Evolutionary conservation across 495 filamentous ascomycete species (phyloP), one percentile per base, ranked within the genome.

Genomic region (Echria macrotheca): DNA sequence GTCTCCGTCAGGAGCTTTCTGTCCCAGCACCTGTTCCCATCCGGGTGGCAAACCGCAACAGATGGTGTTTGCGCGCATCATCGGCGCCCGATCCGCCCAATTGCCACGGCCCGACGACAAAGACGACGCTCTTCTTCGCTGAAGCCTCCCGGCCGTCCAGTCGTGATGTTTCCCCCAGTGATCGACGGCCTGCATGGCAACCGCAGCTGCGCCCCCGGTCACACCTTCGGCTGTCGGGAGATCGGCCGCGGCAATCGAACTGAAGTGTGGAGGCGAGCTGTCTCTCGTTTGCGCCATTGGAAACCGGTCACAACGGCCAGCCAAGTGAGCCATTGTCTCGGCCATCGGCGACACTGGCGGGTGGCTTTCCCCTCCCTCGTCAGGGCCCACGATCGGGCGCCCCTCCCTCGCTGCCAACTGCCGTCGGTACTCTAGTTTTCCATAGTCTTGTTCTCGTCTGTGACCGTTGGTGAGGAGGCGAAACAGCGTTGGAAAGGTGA

Each of bases 331-430:
- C 5, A 14, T 12, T 57, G 54, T 57, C 54, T 57, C 54, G 54
- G 54, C 54, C 37, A 21, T 57, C 54, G 54, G 54, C 47, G 54
- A 50, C 45, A 57, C 43, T 57, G 24, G 24, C 11, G 28, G 33
- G 15, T 12, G 15, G 19, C 32, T 47, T 32, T 15, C n/a, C n/a
- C 32, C 12, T 33, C 31, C 32, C 31, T 5, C 15, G 15, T n/a
- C 31, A 17, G 7, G 19, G 22, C 21, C 21, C n/a, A 17, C 26
- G 5, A 28, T 32, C 10, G 10, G 18, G 9, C 45, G 25, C 21
- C 24, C 32, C 7, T 28, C 22, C 24, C 35, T 37, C 36, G 8
- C 36, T 31, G 12, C n/a, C n/a, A n/a, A n/a, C 17, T 39, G 12
- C n/a, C 36, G 12, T 39, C 36, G 12, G 1, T 14, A 19, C 36